Evolutionary conservation across 345 rosid species (phyloP).

Genomic region (Nephelium lappaceum): DNA sequence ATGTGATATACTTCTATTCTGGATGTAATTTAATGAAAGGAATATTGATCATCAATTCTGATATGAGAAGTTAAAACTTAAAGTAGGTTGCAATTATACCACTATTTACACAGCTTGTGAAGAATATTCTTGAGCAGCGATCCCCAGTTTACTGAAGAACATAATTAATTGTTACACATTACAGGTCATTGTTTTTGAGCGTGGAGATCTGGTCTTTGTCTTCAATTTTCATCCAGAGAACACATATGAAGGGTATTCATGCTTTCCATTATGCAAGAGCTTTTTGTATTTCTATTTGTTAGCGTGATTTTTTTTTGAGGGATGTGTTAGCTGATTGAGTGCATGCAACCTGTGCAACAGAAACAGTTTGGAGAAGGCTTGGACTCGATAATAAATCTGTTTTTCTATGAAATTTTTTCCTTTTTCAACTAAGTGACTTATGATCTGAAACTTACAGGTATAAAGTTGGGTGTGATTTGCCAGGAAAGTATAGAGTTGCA

Average conservation of each 20-base stretch:
- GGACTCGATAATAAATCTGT: not conserved
- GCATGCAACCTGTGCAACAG: not conserved
- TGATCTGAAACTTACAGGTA: conserved; percentile 52
- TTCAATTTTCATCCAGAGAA: conserved; percentile 79
- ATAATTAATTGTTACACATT: conserved; percentile 21
- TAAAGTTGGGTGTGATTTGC: conserved; percentile 79
- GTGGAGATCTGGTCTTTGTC: conserved; percentile 72
- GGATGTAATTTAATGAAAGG: not conserved
- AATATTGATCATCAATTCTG: not conserved
- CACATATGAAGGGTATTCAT: conserved; percentile 64
- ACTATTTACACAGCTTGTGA: not conserved
- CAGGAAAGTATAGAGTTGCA: conserved; percentile 79
- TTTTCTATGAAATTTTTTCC: not conserved
- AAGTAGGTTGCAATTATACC: not conserved
- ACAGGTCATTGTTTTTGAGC: conserved; percentile 82
- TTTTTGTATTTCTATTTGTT: not conserved
- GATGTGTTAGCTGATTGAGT: too few species aligned
- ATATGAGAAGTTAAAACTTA: not conserved
- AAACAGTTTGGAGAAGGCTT: conserved; percentile 9
- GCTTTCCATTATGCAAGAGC: conserved; percentile 6
- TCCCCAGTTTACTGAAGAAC: not conserved
- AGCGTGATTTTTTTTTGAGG: too few species aligned
- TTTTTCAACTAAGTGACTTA: conserved; percentile 8
- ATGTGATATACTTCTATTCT: not conserved
- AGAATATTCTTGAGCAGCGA: not conserved